Conservation (phyloP, 768 basidiomycete genomes). For the Mrakia blollopis region DNA sequence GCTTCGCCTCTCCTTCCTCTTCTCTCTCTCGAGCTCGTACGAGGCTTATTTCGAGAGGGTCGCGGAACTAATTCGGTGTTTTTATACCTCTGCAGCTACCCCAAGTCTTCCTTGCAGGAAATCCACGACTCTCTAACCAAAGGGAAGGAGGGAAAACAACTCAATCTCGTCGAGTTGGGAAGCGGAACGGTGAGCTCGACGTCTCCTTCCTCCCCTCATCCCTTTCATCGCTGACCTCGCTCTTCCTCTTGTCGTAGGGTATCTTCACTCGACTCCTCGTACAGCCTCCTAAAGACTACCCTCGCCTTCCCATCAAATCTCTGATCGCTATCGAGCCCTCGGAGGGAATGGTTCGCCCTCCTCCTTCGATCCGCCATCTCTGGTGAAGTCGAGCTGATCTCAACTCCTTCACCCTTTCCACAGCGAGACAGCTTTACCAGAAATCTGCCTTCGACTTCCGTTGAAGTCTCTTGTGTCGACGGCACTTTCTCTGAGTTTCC, state of each 20-base stretch:
- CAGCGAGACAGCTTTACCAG: slow-evolving; percentile 12
- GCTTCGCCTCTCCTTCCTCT: neutral
- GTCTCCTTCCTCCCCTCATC: neutral
- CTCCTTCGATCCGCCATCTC: neutral
- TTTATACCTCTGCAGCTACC: neutral
- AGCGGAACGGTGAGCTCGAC: slow-evolving; percentile 8
- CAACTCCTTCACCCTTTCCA: neutral
- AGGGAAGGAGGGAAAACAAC: neutral
- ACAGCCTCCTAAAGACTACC: slow-evolving; percentile 11
- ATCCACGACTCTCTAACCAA: neutral
- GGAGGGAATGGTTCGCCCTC: slow-evolving; percentile 13
- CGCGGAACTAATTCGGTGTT: neutral
- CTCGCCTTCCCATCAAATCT: neutral
- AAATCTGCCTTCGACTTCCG: neutral
- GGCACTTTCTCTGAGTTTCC: slow-evolving; percentile 22
- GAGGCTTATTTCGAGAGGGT: neutral
- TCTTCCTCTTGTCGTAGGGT: neutral
- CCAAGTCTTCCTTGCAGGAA: neutral
- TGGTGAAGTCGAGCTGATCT: neutral
- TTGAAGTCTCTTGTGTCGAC: neutral
- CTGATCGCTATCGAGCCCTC: slow-evolving; percentile 17
- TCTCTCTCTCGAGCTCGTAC: neutral
- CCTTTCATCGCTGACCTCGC: neutral
- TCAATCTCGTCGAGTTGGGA: slow-evolving; percentile 14
- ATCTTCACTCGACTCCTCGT: slow-evolving; percentile 22